These are phyloP conservation scores for Usnea hakonensis DNA, from an alignment of 495 filamentous ascomycete genomes.

Conservation along the genomic window DNA sequence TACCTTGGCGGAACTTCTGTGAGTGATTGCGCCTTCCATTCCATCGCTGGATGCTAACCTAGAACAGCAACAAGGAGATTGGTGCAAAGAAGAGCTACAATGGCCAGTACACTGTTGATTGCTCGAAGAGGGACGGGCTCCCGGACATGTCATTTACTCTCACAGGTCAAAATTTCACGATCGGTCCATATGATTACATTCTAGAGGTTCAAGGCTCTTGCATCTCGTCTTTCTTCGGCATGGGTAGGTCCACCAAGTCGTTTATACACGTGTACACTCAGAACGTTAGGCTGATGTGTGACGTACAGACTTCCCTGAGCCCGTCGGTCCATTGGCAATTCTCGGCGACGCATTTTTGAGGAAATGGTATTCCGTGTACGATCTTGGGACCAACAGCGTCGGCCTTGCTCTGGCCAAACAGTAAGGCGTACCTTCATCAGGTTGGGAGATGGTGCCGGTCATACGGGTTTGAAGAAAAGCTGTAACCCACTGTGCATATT, in stretches of 20 bases:
- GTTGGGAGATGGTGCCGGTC: not conserved
- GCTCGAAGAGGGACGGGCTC: constrained; percentile 68
- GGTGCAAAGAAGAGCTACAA: constrained; percentile 95
- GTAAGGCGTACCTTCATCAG: not conserved
- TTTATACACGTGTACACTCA: too few relatives aligned
- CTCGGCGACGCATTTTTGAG: constrained; percentile 97
- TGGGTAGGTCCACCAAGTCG: constrained; percentile 80
- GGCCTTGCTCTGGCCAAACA: constrained; percentile 76
- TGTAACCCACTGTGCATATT: not conserved
- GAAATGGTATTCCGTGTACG: constrained; percentile 95
- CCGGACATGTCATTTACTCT: constrained; percentile 87
- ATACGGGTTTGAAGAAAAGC: not conserved
- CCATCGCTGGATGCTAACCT: constrained; percentile 24
- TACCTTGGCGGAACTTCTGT: constrained; percentile 87
- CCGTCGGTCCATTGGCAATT: constrained; percentile 87
- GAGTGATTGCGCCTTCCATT: constrained; percentile 26
- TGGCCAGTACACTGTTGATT: constrained; percentile 93
- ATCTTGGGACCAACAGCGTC: constrained; percentile 75
- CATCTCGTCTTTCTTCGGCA: constrained; percentile 95
- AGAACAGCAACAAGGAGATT: constrained; percentile 75
- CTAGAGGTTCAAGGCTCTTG: constrained; percentile 91
- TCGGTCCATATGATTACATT: constrained; percentile 86
- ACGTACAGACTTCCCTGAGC: constrained; percentile 70
- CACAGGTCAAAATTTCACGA: constrained; percentile 82
- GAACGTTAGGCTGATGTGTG: not conserved